phyloP scores from a whole-genome alignment of 495 filamentous ascomycete genomes.

The Xylaria intraflava region DNA sequence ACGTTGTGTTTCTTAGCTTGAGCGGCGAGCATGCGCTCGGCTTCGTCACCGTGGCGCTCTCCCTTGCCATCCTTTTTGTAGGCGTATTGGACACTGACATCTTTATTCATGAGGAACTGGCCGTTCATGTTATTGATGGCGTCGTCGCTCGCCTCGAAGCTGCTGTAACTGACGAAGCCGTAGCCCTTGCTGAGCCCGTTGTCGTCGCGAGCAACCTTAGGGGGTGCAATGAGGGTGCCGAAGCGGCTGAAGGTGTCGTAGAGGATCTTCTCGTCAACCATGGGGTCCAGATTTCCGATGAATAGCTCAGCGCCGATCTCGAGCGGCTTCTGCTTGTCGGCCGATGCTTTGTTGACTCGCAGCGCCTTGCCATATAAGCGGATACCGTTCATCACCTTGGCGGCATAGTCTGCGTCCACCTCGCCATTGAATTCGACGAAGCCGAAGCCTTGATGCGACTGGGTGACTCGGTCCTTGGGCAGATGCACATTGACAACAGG shows the following conservation, averaged over 20 bases:
- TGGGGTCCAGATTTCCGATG: constrained; percentile 89
- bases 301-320: constrained; percentile 97
- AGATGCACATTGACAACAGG: constrained; percentile 96
- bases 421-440: constrained; percentile 98
- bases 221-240: constrained; percentile 71
- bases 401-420: constrained; percentile 94
- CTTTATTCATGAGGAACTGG: constrained; percentile 95
- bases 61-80: constrained; percentile 99
- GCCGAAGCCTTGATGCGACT: constrained; percentile 94
- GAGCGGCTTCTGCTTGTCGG: constrained; percentile 93
- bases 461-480: constrained; percentile 94
- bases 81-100: constrained; percentile 92
- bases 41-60: constrained; percentile 90
- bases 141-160: constrained; percentile 91
- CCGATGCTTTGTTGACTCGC: constrained; percentile 83
- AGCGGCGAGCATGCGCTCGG: constrained; percentile 85
- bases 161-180: constrained; percentile 89
- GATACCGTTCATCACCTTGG: constrained; percentile 93
- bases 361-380: constrained; percentile 91
- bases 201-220: constrained; percentile 93
- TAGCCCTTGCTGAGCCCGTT: constrained; percentile 89
- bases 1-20: constrained; percentile 95
- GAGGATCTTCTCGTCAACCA: constrained; percentile 94
- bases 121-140: constrained; percentile 91
- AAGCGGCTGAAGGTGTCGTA: constrained; percentile 97